phyloP scores from a whole-genome alignment of 495 filamentous ascomycete species.

The Lasiosphaeria ovina region DNA sequence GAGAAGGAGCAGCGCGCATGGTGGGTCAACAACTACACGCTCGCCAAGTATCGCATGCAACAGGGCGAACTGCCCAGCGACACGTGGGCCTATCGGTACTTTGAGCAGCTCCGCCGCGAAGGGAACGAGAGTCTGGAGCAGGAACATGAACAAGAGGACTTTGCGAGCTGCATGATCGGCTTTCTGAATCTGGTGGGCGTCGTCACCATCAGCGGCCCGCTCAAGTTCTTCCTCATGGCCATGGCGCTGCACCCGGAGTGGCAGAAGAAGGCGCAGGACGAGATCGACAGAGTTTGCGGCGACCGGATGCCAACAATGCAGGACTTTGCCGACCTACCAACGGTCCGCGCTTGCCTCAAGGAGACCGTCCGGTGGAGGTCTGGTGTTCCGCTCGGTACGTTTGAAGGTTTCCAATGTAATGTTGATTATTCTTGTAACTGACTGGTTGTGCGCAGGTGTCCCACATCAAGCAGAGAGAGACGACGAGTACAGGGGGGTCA shows the following conservation, averaged over 20 bases:
- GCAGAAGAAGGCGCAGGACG: constrained; percentile 52
- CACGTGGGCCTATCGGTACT: constrained; percentile 48
- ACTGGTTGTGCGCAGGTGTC: constrained; percentile 36
- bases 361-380: constrained; percentile 63
- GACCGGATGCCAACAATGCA: constrained; percentile 48
- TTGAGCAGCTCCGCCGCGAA: constrained; percentile 40
- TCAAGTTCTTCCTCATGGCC: constrained; percentile 50
- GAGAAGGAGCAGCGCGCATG: constrained; percentile 41
- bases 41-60: constrained; percentile 40
- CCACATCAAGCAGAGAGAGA: constrained; percentile 52
- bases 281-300: constrained; percentile 59
- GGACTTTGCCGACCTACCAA: constrained; percentile 48
- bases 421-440: constrained; percentile 4
- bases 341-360: constrained; percentile 56
- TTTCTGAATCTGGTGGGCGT: constrained; percentile 49
- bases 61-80: constrained; percentile 38
- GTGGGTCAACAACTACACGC: constrained; percentile 43
- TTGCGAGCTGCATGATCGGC: constrained; percentile 49
- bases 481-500: constrained; percentile 49
- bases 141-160: constrained; percentile 39
- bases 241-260: constrained; percentile 48
- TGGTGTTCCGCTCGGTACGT: constrained; percentile 46
- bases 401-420: background rate
- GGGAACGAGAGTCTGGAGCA: constrained; percentile 39
- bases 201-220: constrained; percentile 46